A percentile compares a stretch with the other conserved stretches of the same genome.
Evolutionary conservation across 1,284 basidiomycete species (phyloP).

Genomic region (Leccinum discolor): DNA sequence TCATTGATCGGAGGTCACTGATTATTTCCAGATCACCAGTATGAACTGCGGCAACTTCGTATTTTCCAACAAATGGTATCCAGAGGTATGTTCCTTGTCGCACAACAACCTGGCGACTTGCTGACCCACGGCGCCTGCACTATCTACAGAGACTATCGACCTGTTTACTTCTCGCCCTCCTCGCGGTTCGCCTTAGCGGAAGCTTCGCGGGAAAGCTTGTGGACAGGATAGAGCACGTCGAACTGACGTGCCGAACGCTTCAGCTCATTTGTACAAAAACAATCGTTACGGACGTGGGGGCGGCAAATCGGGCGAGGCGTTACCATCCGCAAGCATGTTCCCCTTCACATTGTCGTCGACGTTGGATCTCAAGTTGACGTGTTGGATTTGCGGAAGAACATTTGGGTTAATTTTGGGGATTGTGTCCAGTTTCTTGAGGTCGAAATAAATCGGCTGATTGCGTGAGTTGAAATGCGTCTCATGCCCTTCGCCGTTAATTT

Average conservation of each 20-base stretch:
- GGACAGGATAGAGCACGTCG: slow-evolving; percentile 46
- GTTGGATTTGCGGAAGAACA: slow-evolving; percentile 19
- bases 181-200: slow-evolving; percentile 95
- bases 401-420: slow-evolving; percentile 65
- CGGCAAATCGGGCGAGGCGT: slow-evolving; percentile 42
- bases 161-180: slow-evolving; percentile 96
- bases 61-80: slow-evolving; percentile 91
- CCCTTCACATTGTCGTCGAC: not conserved
- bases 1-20: not conserved
- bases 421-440: slow-evolving; percentile 7
- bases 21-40: slow-evolving; percentile 66
- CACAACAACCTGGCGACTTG: not conserved
- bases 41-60: slow-evolving; percentile 87
- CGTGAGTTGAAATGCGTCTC: slow-evolving; percentile 43
- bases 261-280: slow-evolving; percentile 39
- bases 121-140: not conserved
- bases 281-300: slow-evolving; percentile 30
- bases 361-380: not conserved
- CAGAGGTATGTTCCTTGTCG: slow-evolving; percentile 49
- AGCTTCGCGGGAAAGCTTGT: slow-evolving; percentile 63
- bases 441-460: slow-evolving; percentile 25
- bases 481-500: not conserved
- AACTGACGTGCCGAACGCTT: slow-evolving; percentile 33
- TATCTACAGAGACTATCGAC: slow-evolving; percentile 86
- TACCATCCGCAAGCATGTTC: slow-evolving; percentile 61